These are phyloP conservation scores for Vinca minor DNA, from an alignment of 257 asterid species.

Conservation along the genomic window DNA sequence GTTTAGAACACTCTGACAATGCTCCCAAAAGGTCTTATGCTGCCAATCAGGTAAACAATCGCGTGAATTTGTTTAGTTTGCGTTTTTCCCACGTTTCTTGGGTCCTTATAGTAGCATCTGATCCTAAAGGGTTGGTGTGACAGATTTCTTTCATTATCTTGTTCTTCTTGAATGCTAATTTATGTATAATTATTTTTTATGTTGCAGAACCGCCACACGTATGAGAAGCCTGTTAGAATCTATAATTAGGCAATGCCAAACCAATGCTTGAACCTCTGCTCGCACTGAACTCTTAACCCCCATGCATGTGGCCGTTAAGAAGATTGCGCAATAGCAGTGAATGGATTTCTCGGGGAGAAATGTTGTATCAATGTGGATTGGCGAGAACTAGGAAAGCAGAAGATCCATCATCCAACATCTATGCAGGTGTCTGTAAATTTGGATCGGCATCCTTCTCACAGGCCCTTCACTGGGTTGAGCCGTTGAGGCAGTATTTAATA, in stretches of 20 bases:
- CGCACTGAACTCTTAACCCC: constrained; percentile 14
- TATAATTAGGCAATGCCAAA: constrained; percentile 38
- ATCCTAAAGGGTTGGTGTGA: too few species aligned
- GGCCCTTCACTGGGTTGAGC: constrained; percentile 11
- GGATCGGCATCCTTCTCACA: constrained; percentile 22
- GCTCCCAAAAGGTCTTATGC: constrained; percentile 52
- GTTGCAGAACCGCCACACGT: constrained; percentile 62
- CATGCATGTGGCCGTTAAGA: constrained; percentile 10
- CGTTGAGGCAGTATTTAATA: constrained; percentile 19
- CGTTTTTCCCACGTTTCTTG: too few species aligned
- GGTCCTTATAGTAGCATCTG: too few species aligned
- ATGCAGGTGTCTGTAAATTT: constrained; percentile 22
- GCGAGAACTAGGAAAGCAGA: constrained; percentile 5
- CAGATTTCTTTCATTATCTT: too few species aligned
- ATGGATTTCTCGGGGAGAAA: not conserved
- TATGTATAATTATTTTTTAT: constrained; percentile 2
- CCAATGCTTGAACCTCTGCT: constrained; percentile 10
- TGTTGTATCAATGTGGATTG: constrained; percentile 8
- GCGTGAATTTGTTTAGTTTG: too few species aligned
- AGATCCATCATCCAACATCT: constrained; percentile 3
- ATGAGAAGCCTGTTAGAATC: constrained; percentile 64
- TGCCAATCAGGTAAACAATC: constrained; percentile 46
- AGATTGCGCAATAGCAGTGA: constrained; percentile 1
- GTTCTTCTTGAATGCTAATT: too few species aligned
- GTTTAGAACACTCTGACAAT: constrained; percentile 59